Percentiles rank a stretch among this genome's conserved stretches.
These are phyloP conservation scores for Neonectria sp. DNA, from an alignment of 2,329 filamentous ascomycete genomes.

Conservation along the genomic window DNA sequence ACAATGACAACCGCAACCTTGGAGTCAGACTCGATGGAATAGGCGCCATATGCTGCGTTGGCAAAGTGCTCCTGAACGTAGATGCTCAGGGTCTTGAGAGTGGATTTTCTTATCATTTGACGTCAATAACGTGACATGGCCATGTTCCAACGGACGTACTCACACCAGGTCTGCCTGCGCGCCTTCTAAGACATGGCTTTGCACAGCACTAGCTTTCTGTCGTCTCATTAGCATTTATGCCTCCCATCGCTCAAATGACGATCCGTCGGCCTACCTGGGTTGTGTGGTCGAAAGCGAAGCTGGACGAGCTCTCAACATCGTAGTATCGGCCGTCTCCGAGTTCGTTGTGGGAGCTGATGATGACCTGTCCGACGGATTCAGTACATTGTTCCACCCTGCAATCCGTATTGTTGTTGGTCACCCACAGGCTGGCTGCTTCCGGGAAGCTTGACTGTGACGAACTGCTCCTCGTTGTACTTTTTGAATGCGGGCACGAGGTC, in stretches of 20 bases:
- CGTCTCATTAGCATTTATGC: constrained; percentile 33
- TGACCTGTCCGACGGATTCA: constrained; percentile 67
- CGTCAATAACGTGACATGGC: constrained; percentile 33
- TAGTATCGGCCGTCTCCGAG: constrained; percentile 88
- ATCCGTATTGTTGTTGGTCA: constrained; percentile 12
- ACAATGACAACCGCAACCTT: constrained; percentile 87
- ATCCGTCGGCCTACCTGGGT: constrained; percentile 71
- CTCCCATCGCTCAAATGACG: not conserved
- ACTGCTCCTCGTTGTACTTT: constrained; percentile 97
- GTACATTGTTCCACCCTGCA: constrained; percentile 4
- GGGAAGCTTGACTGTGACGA: constrained; percentile 89
- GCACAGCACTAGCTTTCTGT: constrained; percentile 85
- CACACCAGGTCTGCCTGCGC: constrained; percentile 86
- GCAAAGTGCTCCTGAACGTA: constrained; percentile 94
- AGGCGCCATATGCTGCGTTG: constrained; percentile 84
- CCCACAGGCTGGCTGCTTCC: constrained; percentile 77
- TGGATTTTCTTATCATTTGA: constrained; percentile 76
- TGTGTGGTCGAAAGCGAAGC: constrained; percentile 89
- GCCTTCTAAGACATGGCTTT: constrained; percentile 85
- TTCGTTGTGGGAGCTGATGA: constrained; percentile 90
- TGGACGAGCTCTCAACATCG: constrained; percentile 89
- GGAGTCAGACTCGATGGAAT: constrained; percentile 82
- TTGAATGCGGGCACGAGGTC: constrained; percentile 88
- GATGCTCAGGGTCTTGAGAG: constrained; percentile 80
- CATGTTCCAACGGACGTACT: constrained; percentile 46